Percentiles rank a stretch among this genome's conserved stretches.
Conservation (phyloP, 306 rosid species). For the Cicer yamashitae region DNA sequence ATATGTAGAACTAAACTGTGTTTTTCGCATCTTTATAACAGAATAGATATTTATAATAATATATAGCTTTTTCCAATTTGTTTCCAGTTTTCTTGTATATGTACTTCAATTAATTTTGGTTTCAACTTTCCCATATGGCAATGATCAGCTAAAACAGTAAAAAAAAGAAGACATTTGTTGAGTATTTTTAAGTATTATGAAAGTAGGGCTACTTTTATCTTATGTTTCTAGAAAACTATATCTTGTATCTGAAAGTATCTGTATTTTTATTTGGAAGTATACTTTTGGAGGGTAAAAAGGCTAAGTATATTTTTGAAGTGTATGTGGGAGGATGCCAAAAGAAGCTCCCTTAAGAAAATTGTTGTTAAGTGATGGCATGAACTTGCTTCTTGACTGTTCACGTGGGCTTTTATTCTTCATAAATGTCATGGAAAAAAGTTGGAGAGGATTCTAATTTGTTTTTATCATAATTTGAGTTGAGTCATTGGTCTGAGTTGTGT, state of each 20-base stretch:
- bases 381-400: neutral
- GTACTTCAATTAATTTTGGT: neutral
- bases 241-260: too few species aligned
- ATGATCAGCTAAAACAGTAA: neutral
- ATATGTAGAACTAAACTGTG: conserved; percentile 14
- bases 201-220: neutral
- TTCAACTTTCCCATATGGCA: conserved; percentile 1
- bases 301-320: too few species aligned
- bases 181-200: neutral
- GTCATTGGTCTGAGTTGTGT: neutral
- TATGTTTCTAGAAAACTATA: too few species aligned
- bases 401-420: neutral
- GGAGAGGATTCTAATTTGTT: neutral
- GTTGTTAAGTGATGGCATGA: neutral
- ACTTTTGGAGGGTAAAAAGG: too few species aligned
- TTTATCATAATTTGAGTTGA: neutral
- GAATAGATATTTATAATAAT: conserved; percentile 46
- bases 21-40: conserved; percentile 27
- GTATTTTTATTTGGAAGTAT: too few species aligned
- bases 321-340: too few species aligned
- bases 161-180: neutral
- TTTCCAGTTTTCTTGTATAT: neutral
- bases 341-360: too few species aligned
- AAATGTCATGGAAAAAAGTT: too few species aligned
- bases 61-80: conserved; percentile 3